Conservation (phyloP, 1,284 basidiomycete species). For the Leccinum subrobustum region DNA sequence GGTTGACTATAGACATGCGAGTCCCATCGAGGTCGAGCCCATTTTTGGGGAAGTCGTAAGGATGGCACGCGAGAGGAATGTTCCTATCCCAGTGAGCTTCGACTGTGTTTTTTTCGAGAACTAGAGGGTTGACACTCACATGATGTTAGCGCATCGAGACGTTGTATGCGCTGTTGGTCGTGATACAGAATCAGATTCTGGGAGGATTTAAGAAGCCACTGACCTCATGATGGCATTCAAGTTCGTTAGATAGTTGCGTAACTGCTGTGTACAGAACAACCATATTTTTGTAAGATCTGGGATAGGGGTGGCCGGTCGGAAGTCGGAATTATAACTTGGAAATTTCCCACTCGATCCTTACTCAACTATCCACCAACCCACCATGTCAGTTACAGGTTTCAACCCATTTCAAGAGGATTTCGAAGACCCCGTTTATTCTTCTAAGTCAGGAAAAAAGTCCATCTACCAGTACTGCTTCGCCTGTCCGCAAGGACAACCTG, state of each 20-base stretch:
- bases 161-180: constrained; percentile 47
- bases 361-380: no score
- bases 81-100: constrained; percentile 52
- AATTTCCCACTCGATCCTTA: no score
- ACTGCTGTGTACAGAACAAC: background rate
- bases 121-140: background rate
- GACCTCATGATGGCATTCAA: background rate
- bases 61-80: constrained; percentile 44
- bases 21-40: constrained; percentile 65
- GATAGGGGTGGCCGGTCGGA: background rate
- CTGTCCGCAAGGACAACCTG: no score
- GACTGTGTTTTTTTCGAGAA: background rate
- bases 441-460: no score
- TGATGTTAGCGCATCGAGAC: constrained; percentile 46
- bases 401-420: no score
- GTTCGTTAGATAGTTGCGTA: background rate
- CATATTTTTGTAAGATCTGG: background rate
- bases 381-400: no score
- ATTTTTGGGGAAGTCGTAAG: constrained; percentile 62
- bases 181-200: constrained; percentile 53
- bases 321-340: no score
- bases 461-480: no score
- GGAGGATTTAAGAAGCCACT: constrained; percentile 19
- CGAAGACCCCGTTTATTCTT: no score
- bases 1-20: constrained; percentile 51